Evolutionary conservation across 352 stramenopile genomes (phyloP).

Genomic region (Phytophthora quininea): DNA sequence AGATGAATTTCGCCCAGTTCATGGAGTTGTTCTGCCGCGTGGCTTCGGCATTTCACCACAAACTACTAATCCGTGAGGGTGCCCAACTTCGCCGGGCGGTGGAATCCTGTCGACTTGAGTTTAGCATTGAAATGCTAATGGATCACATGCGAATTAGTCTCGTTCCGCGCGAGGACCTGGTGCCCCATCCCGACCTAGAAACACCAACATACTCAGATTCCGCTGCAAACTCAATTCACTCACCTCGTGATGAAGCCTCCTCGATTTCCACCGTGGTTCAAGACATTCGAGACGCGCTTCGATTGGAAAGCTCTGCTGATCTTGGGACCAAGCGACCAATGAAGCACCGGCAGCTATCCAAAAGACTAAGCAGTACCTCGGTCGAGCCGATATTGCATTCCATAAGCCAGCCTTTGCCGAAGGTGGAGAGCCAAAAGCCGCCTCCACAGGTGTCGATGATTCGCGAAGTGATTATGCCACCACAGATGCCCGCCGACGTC

Average conservation of each 20-base stretch:
- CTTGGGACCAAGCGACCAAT: conserved; percentile 17
- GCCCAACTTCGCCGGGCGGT: conserved; percentile 57
- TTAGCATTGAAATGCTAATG: conserved; percentile 63
- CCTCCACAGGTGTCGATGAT: conserved; percentile 63
- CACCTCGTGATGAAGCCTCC: conserved; percentile 23
- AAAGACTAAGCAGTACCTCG: conserved; percentile 11
- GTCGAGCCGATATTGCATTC: not conserved
- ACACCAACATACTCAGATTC: not conserved
- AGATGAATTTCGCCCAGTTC: conserved; percentile 66
- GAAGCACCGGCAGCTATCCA: conserved; percentile 19
- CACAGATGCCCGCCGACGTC: conserved; percentile 40
- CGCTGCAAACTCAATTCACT: not conserved
- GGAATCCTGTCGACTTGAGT: conserved; percentile 66
- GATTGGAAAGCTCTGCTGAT: conserved; percentile 18
- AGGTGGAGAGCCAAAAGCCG: conserved; percentile 11
- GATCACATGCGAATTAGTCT: conserved; percentile 61
- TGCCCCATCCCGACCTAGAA: no score
- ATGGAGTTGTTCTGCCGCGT: conserved; percentile 71
- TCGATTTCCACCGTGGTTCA: conserved; percentile 30
- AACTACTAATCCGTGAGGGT: conserved; percentile 50
- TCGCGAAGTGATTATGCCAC: conserved; percentile 57
- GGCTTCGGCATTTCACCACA: conserved; percentile 55
- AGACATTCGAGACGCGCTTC: conserved; percentile 39
- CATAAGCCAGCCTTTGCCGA: not conserved
- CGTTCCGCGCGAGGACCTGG: conserved; percentile 13